These are phyloP conservation scores for Penicillium ucsense DNA, from an alignment of 495 filamentous ascomycete species.

Conservation along the genomic window DNA sequence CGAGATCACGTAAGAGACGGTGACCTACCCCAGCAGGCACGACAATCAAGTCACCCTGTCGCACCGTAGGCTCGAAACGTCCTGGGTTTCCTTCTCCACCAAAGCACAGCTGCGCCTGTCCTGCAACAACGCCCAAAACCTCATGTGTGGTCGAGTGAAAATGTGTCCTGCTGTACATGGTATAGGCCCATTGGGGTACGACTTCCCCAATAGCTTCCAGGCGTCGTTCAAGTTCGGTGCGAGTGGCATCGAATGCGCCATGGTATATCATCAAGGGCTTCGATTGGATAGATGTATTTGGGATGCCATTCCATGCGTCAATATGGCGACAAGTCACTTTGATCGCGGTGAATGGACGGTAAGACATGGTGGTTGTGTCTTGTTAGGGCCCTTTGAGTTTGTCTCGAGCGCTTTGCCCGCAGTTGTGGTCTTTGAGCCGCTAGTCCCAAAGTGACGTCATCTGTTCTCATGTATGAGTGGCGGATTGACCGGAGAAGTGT, in stretches of 20 bases:
- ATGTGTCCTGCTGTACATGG: slow-evolving; percentile 55
- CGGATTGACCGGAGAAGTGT: too few relatives aligned
- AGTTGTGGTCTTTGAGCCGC: not conserved
- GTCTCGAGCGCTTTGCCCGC: too few relatives aligned
- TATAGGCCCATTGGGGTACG: slow-evolving; percentile 54
- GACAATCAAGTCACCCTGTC: slow-evolving; percentile 53
- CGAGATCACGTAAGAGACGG: slow-evolving; percentile 47
- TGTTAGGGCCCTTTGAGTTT: not conserved
- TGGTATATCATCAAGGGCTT: slow-evolving; percentile 56
- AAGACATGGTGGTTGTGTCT: slow-evolving; percentile 10
- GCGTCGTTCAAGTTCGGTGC: slow-evolving; percentile 43
- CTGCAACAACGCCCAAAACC: slow-evolving; percentile 49
- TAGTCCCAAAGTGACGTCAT: slow-evolving; percentile 5
- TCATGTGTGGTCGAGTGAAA: slow-evolving; percentile 62
- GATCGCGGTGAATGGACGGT: slow-evolving; percentile 40
- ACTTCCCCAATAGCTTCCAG: slow-evolving; percentile 44
- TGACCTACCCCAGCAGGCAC: slow-evolving; percentile 59
- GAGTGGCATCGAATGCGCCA: slow-evolving; percentile 37
- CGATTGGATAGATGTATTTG: slow-evolving; percentile 55
- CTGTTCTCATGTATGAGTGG: not conserved
- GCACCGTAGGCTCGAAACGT: slow-evolving; percentile 44
- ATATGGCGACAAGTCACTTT: slow-evolving; percentile 49
- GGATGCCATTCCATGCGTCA: slow-evolving; percentile 44
- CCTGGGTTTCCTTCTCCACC: slow-evolving; percentile 53
- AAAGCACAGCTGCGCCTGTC: slow-evolving; percentile 54